Percentiles rank a stretch among this genome's conserved stretches.
Conservation (phyloP, 495 filamentous ascomycete species). For the Aspergillus nidulans region DNA sequence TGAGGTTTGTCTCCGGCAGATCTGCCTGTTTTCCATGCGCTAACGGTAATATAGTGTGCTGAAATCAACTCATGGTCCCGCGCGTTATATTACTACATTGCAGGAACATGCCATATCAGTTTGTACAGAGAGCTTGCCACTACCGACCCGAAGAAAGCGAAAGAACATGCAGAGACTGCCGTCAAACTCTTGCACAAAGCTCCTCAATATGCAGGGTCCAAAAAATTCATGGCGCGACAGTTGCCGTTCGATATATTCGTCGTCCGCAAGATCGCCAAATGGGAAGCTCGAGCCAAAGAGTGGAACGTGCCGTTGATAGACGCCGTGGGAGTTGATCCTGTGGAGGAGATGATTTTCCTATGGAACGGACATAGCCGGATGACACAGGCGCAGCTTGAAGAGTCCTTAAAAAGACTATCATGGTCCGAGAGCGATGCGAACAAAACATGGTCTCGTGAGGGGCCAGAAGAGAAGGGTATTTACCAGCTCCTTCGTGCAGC, state of each 20-base stretch:
- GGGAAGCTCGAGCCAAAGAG: constrained; percentile 73
- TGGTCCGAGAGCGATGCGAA: constrained; percentile 62
- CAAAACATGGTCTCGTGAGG: constrained; percentile 52
- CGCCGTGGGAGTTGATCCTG: constrained; percentile 75
- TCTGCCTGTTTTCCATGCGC: not conserved
- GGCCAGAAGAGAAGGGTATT: constrained; percentile 70
- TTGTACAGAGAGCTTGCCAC: constrained; percentile 59
- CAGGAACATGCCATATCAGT: constrained; percentile 71
- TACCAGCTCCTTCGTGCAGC: constrained; percentile 63
- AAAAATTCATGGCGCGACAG: constrained; percentile 82
- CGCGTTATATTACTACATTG: constrained; percentile 85
- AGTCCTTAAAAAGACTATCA: constrained; percentile 55
- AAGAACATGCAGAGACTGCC: constrained; percentile 57
- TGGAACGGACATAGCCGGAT: constrained; percentile 85
- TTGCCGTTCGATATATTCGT: constrained; percentile 91
- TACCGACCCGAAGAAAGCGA: constrained; percentile 46
- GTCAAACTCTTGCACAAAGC: constrained; percentile 66
- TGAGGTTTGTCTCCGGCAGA: constrained; percentile 35
- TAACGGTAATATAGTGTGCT: constrained; percentile 49
- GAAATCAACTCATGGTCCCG: constrained; percentile 90
- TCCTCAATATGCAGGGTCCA: constrained; percentile 73
- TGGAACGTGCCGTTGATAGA: constrained; percentile 70
- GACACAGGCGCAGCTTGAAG: constrained; percentile 57
- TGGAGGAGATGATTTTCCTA: constrained; percentile 94
- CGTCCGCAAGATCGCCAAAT: constrained; percentile 78